phyloP scores from a whole-genome alignment of 2,329 filamentous ascomycete species.

The Sordariomycetes sp. region DNA sequence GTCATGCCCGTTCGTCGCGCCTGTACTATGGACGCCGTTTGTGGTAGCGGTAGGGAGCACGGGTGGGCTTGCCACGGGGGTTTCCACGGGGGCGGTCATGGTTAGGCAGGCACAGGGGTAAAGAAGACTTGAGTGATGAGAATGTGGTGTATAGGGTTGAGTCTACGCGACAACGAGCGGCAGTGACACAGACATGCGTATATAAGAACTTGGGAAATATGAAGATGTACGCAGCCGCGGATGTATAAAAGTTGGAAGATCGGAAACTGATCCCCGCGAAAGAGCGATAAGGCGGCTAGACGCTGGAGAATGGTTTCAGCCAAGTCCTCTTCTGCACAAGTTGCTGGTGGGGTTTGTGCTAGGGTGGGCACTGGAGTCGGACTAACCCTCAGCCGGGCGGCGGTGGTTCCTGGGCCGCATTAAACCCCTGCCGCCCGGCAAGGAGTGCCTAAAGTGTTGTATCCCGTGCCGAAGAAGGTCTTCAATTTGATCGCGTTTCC shows the following conservation, averaged over 20 bases:
- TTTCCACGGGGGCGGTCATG: slow-evolving; percentile 7
- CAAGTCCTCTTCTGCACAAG: too few species aligned
- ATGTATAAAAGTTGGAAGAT: too few species aligned
- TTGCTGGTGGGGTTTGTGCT: too few species aligned
- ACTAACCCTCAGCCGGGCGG: background rate
- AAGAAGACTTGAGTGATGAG: background rate
- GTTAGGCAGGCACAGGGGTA: background rate
- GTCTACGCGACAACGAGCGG: background rate
- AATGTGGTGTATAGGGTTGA: background rate
- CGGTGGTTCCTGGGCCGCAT: too few species aligned
- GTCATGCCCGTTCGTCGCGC: background rate
- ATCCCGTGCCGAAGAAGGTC: too few species aligned
- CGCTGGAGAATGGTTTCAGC: too few species aligned
- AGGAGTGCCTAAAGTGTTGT: too few species aligned
- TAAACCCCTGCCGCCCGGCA: too few species aligned
- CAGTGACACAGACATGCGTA: background rate
- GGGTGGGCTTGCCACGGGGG: background rate
- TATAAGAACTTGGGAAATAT: background rate
- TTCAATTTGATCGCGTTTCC: too few species aligned
- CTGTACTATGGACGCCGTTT: background rate
- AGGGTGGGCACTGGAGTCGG: background rate
- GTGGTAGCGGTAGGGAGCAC: background rate
- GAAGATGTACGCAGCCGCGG: background rate
- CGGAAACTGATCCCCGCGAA: too few species aligned
- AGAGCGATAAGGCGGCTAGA: too few species aligned